Conservation (phyloP, 208 protist genomes). For the Trypanosoma avium region DNA sequence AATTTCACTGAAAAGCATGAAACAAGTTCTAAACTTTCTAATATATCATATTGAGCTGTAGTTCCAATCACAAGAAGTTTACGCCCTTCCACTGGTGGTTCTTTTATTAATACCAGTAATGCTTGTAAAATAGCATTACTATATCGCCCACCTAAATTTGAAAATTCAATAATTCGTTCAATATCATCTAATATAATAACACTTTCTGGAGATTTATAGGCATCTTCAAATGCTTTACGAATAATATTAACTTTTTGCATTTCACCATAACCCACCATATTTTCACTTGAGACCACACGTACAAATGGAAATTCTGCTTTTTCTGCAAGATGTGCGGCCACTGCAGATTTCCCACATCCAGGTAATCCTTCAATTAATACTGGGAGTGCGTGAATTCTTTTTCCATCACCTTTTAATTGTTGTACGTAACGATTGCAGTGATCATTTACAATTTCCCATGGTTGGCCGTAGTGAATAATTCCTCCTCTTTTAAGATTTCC, state of each 20-base stretch:
- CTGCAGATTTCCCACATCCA: conserved; percentile 96
- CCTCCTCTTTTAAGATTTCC: conserved; percentile 84
- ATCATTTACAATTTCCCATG: conserved; percentile 68
- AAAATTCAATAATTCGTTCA: conserved; percentile 97
- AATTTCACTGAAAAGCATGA: conserved; percentile 91
- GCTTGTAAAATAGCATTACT: conserved; percentile 98
- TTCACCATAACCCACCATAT: conserved; percentile 93
- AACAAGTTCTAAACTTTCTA: conserved; percentile 91
- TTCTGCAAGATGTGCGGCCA: conserved; percentile 93
- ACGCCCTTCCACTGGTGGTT: conserved; percentile 86
- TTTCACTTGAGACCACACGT: conserved; percentile 94
- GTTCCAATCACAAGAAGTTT: conserved; percentile 96
- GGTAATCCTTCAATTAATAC: conserved; percentile 93
- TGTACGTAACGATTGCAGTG: conserved; percentile 70
- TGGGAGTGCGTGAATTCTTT: conserved; percentile 90
- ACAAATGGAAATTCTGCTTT: conserved; percentile 95
- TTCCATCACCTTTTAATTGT: conserved; percentile 77
- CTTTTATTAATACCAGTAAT: conserved; percentile 95
- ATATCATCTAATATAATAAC: conserved; percentile 98
- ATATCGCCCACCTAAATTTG: conserved; percentile 97
- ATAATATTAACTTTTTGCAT: conserved; percentile 91
- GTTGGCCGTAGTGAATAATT: conserved; percentile 93
- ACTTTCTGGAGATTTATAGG: conserved; percentile 96
- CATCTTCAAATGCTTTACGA: conserved; percentile 98
- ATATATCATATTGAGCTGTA: conserved; percentile 83